Base-by-base conservation (phyloP, 148 eudicot genomes). In the Fagopyrum esculentum region DNA sequence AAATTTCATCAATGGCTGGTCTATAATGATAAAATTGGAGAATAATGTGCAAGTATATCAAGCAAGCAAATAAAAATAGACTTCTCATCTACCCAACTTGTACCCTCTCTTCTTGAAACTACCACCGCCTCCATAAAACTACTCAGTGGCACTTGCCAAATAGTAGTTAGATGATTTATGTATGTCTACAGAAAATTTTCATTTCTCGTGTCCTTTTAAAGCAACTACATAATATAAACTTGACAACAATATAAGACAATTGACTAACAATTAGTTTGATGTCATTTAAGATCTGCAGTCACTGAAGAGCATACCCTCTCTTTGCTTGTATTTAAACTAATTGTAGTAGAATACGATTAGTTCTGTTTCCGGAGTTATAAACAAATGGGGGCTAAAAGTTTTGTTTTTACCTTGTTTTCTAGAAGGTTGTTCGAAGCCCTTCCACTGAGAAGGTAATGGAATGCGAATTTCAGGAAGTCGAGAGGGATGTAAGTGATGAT, bases 31-130 rank as follows among this genome's bases (percentile, higher is more conserved):
- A 5, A 12, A 66, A 46, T 29, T 63, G 45, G 69, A 63, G 44
- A 6, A 63, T 63, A 63, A 63, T 63, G 7, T 30, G 69, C 45
- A 63, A 29, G 66, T 59, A 59, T 59, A 19, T 59, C 66, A 59
- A 63, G 12, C 45, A 66, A 66, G 1, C 46, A 66, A 29, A 26
- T 9, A 29, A 29, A 26, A 29, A 26, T 26, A 61, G 15, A 29
- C 30, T 57, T 17, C 22, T 19, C 30, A 17, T 2, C 30, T 19
- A 22, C 29, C 30, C 19, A 57, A 26, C 63, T 22, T 19, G 63
- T 57, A 57, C 30, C 30, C 63, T 57, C 35, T 60, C 8, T 13
- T 64, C 12, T 45, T 35, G 70, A 64, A 64, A 12, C 46, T 15
- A 64, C 15, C 29, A 35, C 71, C 30, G 71, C 47, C 71, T 43